A percentile compares a stretch with the other conserved stretches of the same genome.
These are phyloP conservation scores for Persicaria maculosa DNA, from an alignment of 148 eudicot species.

Conservation along the genomic window DNA sequence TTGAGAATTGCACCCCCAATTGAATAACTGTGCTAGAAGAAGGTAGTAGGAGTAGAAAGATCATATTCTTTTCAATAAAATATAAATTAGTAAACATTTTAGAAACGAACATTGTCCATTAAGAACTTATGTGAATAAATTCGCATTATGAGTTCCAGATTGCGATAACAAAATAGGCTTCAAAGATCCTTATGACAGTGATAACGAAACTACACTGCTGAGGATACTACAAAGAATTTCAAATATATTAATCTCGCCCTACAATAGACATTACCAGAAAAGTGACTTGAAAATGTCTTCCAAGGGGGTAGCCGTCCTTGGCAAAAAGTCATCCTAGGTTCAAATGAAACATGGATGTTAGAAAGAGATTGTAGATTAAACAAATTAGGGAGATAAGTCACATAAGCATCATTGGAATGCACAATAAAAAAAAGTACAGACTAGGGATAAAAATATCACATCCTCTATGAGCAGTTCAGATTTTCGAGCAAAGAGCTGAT, in stretches of 20 bases:
- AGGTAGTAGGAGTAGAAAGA: neutral
- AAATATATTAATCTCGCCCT: neutral
- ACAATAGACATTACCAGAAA: slow-evolving; percentile 54
- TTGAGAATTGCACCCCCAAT: neutral
- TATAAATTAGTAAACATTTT: neutral
- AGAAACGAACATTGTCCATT: neutral
- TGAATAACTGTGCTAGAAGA: neutral
- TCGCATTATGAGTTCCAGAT: neutral
- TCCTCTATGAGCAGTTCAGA: neutral
- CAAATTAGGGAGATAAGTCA: neutral
- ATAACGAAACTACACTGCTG: neutral
- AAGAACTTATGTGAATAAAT: neutral
- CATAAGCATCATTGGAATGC: neutral
- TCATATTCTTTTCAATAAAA: neutral
- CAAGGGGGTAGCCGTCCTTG: slow-evolving; percentile 94
- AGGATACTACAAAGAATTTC: neutral
- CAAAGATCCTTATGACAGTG: neutral
- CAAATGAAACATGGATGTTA: slow-evolving; percentile 7
- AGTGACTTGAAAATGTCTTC: slow-evolving; percentile 97
- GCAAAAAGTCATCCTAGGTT: slow-evolving; percentile 93
- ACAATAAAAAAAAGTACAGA: neutral
- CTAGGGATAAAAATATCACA: neutral
- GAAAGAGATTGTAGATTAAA: neutral
- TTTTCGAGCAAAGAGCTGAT: neutral
- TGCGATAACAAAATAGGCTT: neutral